Percentiles rank a stretch among this genome's conserved stretches.
Conservation (phyloP, 2,329 filamentous ascomycete species). For the Epichloe baconii region DNA sequence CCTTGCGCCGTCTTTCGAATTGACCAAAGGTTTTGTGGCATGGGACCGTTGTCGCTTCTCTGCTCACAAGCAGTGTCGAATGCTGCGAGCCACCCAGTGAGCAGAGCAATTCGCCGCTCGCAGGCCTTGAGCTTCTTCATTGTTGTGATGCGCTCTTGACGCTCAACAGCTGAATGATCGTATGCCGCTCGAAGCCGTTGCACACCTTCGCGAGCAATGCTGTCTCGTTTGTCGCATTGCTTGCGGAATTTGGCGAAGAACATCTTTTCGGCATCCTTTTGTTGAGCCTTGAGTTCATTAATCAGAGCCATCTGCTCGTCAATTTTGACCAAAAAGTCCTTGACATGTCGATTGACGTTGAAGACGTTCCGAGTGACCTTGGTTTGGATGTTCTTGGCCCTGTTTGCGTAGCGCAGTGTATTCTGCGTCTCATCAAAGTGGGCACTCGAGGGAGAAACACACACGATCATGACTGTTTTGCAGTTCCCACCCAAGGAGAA, state of each 20-base stretch:
- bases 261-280: slow-evolving; percentile 72
- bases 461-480: slow-evolving; percentile 99
- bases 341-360: slow-evolving; percentile 97
- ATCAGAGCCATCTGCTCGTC: slow-evolving; percentile 97
- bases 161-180: slow-evolving; percentile 63
- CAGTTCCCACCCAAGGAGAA: slow-evolving; percentile 97
- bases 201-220: slow-evolving; percentile 63
- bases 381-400: slow-evolving; percentile 98
- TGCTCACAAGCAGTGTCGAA: slow-evolving; percentile 74
- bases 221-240: slow-evolving; percentile 73
- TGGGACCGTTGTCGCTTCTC: slow-evolving; percentile 36
- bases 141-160: slow-evolving; percentile 63
- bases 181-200: slow-evolving; percentile 70
- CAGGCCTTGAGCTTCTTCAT: slow-evolving; percentile 76
- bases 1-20: slow-evolving; percentile 84
- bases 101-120: slow-evolving; percentile 69
- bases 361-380: slow-evolving; percentile 99
- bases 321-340: slow-evolving; percentile 98
- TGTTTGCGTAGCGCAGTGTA: slow-evolving; percentile 90
- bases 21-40: slow-evolving; percentile 54
- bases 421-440: slow-evolving; percentile 99
- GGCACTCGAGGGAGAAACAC: slow-evolving; percentile 87
- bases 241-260: slow-evolving; percentile 87
- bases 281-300: slow-evolving; percentile 85
- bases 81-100: slow-evolving; percentile 87